These are phyloP conservation scores for Physocladia obscura DNA, from an alignment of 192 early-diverging fungal species.

Conservation along the genomic window DNA sequence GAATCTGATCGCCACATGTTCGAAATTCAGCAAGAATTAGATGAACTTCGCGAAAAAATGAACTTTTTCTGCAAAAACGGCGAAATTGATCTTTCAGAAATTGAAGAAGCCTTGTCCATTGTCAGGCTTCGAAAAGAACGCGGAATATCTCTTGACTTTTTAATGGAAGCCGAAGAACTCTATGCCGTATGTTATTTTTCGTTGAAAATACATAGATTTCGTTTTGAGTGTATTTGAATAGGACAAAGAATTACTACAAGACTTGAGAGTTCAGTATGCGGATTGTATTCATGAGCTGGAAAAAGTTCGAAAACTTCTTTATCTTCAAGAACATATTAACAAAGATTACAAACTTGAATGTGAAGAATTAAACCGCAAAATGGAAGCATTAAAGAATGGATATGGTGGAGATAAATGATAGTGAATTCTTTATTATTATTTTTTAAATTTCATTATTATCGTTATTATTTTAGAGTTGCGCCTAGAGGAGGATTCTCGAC, in stretches of 20 bases:
- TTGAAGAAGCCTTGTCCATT: constrained; percentile 57
- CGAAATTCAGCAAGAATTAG: constrained; percentile 43
- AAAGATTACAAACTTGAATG: constrained; percentile 55
- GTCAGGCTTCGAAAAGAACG: constrained; percentile 41
- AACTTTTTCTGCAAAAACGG: constrained; percentile 31
- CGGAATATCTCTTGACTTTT: constrained; percentile 44
- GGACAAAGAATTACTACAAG: constrained; percentile 53
- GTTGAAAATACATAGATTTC: constrained; percentile 7
- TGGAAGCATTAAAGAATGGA: constrained; percentile 53
- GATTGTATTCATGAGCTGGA: constrained; percentile 59
- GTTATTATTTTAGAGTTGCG: constrained; percentile 45
- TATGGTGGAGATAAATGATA: constrained; percentile 48
- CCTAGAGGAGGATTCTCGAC: constrained; percentile 52
- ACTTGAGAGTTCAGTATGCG: constrained; percentile 52
- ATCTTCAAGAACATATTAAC: constrained; percentile 59
- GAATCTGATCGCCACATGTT: constrained; percentile 28
- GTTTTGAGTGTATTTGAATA: constrained; percentile 17
- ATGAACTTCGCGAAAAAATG: constrained; percentile 36
- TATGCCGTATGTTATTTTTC: constrained; percentile 12
- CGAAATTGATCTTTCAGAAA: constrained; percentile 42
- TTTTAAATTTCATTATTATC: no score
- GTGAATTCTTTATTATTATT: neutral
- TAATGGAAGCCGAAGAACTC: constrained; percentile 38
- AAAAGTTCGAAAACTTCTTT: constrained; percentile 47
- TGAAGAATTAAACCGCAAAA: constrained; percentile 44